These are phyloP conservation scores for Avicennia marina DNA, from an alignment of 257 asterid genomes.

Conservation along the genomic window DNA sequence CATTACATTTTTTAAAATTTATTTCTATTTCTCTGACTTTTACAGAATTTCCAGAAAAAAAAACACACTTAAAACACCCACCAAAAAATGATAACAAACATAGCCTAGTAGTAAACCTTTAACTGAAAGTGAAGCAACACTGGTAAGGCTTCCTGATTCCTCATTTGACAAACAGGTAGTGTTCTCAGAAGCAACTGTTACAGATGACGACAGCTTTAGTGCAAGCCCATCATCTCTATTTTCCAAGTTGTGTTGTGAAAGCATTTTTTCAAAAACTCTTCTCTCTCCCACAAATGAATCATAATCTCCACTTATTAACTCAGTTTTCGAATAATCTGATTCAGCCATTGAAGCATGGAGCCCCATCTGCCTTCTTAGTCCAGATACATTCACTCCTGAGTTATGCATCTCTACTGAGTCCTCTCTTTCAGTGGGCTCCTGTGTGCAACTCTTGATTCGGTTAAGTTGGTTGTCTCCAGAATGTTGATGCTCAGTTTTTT, in stretches of 20 bases:
- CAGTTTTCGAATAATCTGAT: slow-evolving; percentile 31
- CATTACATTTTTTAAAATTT: too few relatives aligned
- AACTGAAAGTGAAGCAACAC: slow-evolving; percentile 59
- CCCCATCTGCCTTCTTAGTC: slow-evolving; percentile 29
- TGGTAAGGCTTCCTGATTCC: slow-evolving; percentile 41
- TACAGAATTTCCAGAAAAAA: too few relatives aligned
- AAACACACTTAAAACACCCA: too few relatives aligned
- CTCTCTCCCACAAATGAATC: slow-evolving; percentile 28
- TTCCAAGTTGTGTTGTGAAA: slow-evolving; percentile 20
- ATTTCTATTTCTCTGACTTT: too few relatives aligned
- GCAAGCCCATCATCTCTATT: slow-evolving; percentile 39
- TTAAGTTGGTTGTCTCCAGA: slow-evolving; percentile 38
- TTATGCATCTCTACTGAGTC: slow-evolving; percentile 7
- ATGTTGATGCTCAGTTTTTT: slow-evolving; percentile 35
- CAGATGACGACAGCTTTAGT: slow-evolving; percentile 45
- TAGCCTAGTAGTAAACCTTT: slow-evolving; percentile 51
- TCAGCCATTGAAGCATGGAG: slow-evolving; percentile 19
- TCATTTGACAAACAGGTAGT: slow-evolving; percentile 46
- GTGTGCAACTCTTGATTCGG: too few relatives aligned
- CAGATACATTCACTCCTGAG: slow-evolving; percentile 13
- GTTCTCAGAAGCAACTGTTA: slow-evolving; percentile 37
- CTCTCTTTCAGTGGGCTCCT: slow-evolving; percentile 10
- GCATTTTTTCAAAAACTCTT: slow-evolving; percentile 21
- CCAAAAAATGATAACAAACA: too few relatives aligned
- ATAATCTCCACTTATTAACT: slow-evolving; percentile 20